Evolutionary conservation across 257 asterid genomes (phyloP).

Genomic region (Nicotiana benthamiana): DNA sequence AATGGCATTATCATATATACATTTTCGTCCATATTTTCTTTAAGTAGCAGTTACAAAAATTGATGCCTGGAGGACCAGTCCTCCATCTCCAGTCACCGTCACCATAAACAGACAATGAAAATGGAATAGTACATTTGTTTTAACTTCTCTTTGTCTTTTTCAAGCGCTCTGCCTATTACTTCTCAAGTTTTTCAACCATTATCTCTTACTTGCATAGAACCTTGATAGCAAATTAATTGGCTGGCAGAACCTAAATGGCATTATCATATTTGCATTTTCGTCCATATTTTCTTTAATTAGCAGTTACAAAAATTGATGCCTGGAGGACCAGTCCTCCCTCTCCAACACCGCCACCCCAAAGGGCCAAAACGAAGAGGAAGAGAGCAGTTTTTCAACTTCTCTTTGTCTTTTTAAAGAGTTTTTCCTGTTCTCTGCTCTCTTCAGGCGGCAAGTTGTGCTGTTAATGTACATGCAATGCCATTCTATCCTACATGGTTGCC

Average conservation of each 20-base stretch:
- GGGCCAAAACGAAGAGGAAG: background rate
- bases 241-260: background rate
- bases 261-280: background rate
- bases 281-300: background rate
- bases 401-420: background rate
- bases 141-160: background rate
- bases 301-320: background rate
- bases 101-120: background rate
- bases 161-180: background rate
- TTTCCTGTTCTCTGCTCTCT: background rate
- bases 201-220: background rate
- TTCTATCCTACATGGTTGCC: background rate
- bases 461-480: background rate
- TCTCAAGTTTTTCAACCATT: background rate
- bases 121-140: background rate
- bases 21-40: background rate
- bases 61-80: background rate
- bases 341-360: background rate
- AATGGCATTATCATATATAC: background rate
- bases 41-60: background rate
- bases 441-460: background rate
- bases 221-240: background rate
- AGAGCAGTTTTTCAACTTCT: background rate
- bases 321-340: background rate
- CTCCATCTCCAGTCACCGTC: background rate